Evolutionary conservation across 73 alveolate species (phyloP).

Genomic region (Paramecium pentaurelia): DNA sequence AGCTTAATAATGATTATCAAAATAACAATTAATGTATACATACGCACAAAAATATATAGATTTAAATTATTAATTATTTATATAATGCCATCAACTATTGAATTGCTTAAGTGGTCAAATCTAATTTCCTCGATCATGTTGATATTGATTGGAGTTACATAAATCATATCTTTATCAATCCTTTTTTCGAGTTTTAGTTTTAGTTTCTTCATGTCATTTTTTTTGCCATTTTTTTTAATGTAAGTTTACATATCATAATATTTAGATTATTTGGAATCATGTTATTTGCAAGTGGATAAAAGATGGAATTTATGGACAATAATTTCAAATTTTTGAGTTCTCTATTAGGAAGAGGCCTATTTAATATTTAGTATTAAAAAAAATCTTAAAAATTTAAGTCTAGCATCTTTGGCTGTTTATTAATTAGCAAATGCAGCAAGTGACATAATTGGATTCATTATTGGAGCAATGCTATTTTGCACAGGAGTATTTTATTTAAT

Average conservation of each 20-base stretch:
- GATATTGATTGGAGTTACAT: slow-evolving; percentile 28
- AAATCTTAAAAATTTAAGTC: background rate
- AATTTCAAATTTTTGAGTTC: slow-evolving; percentile 1
- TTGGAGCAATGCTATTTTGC: slow-evolving; percentile 2
- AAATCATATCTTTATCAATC: background rate
- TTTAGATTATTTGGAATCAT: slow-evolving; percentile 21
- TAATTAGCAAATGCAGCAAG: background rate
- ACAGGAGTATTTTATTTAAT: background rate
- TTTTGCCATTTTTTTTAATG: slow-evolving; percentile 49
- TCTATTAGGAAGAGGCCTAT: slow-evolving; percentile 22
- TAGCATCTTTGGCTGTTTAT: slow-evolving; percentile 42
- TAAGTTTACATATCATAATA: background rate
- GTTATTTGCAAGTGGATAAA: slow-evolving; percentile 15
- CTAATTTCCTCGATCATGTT: background rate
- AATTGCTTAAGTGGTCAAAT: slow-evolving; percentile 10
- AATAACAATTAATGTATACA: background rate
- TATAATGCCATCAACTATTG: background rate
- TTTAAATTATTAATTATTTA: background rate
- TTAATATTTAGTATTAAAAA: background rate
- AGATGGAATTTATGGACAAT: slow-evolving; percentile 18
- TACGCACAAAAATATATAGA: background rate
- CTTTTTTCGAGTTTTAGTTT: background rate
- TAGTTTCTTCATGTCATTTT: background rate
- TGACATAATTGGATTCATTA: slow-evolving; percentile 14
- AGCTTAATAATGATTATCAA: background rate